Base-by-base conservation (phyloP, 129 eudicot genomes). In the Cynara cardunculus region DNA sequence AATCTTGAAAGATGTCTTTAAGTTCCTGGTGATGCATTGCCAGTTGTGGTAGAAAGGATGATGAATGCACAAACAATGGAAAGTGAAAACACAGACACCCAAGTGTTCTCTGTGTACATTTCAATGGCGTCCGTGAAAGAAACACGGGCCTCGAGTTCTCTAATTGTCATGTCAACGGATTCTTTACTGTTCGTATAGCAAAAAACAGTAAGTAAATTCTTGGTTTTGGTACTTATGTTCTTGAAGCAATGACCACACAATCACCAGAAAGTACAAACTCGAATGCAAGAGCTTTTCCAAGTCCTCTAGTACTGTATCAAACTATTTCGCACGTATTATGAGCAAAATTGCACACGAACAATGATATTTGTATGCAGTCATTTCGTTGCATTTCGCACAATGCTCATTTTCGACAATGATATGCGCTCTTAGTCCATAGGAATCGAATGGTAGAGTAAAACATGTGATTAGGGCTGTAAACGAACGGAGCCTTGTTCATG, bases 41-140 rank as follows among this genome's bases (percentile, higher is more conserved):
- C 88, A 12, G 99, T 87, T 74, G 97, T 88, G 80, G 89, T 95
- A 7, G 97, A 91, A 27, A 95, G 88, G 41, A 95, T 95, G 78
- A 95, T 95, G 91, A 95, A 95, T 11, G 99, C 99, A 79, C 99
- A 95, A n/a, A 95, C 99, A 72, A 95, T 97, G 7, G 98, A 94
- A 69, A 94, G 96, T n/a, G 98, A 94, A 78, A 94, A 86, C 26
- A 94, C 97, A 12, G 98, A 92, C 31, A 92, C 96, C 98, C 98
- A 94, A 21, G 98, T 94, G 77, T 86, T 88, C 39, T 92, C 98
- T 4, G 96, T 92, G 87, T 92, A 94, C 93, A 92, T 88, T 80
- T 94, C 97, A 90, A 94, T 94, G 18, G 98, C 98, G 74, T 92
- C 96, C 0, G 98, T 94, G 83, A 94, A 88, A 0, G 97, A 92